These are phyloP conservation scores for Peronospora destructor DNA, from an alignment of 352 stramenopile genomes.

Conservation along the genomic window DNA sequence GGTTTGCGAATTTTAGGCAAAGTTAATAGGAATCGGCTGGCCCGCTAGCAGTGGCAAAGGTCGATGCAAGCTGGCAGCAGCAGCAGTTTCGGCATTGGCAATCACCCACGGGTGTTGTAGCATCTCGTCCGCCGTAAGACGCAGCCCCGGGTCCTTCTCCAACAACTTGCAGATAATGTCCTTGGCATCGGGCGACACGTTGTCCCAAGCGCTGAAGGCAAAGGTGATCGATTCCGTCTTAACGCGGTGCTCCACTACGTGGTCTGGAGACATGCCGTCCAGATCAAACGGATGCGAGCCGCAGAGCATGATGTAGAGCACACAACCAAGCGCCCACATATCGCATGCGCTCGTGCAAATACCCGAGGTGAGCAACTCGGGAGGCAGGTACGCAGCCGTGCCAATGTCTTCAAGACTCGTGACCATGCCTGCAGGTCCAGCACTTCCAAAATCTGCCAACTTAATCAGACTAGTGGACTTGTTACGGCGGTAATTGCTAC, in stretches of 20 bases:
- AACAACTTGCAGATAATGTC: conserved; percentile 87
- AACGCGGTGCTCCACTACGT: conserved; percentile 81
- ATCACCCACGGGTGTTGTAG: conserved; percentile 89
- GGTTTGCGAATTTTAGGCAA: conserved; percentile 7
- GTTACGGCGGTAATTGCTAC: conserved; percentile 13
- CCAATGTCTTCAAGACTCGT: conserved; percentile 54
- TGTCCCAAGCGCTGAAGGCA: conserved; percentile 41
- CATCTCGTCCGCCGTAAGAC: conserved; percentile 86
- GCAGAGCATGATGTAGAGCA: conserved; percentile 92
- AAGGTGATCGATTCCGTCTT: conserved; percentile 43
- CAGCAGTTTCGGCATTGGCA: conserved; percentile 11
- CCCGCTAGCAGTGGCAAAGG: conserved; percentile 21
- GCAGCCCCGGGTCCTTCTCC: conserved; percentile 68
- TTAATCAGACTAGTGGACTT: conserved; percentile 43
- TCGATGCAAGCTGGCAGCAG: conserved; percentile 6
- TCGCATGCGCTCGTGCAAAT: conserved; percentile 59
- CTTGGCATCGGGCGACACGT: conserved; percentile 84
- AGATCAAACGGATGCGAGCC: conserved; percentile 90
- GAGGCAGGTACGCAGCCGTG: conserved; percentile 61
- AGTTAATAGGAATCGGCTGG: conserved; percentile 23
- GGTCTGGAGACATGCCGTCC: conserved; percentile 73
- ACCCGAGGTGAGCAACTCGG: conserved; percentile 49
- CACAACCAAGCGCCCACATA: conserved; percentile 86
- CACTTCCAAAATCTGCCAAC: conserved; percentile 75
- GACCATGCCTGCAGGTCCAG: conserved; percentile 35